A percentile compares a stretch with the other conserved stretches of the same genome.
phyloP scores from a whole-genome alignment of 2,329 filamentous ascomycete species.

The Pezicula neosporulosa region DNA sequence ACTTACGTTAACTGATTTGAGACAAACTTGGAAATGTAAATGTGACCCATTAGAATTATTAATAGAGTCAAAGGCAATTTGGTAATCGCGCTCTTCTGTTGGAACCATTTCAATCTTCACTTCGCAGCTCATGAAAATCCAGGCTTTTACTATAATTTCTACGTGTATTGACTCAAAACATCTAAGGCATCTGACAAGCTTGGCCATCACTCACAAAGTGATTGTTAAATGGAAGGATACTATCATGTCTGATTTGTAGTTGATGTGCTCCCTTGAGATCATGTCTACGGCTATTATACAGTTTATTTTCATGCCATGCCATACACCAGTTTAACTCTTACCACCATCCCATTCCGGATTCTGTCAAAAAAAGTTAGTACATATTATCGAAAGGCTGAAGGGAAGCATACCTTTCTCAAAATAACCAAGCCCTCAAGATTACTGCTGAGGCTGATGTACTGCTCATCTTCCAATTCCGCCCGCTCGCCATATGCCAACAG shows the following conservation, averaged over 20 bases:
- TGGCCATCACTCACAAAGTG: neutral
- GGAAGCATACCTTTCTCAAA: slow-evolving; percentile 79
- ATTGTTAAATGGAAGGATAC: neutral
- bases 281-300: slow-evolving; percentile 29
- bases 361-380: slow-evolving; percentile 29
- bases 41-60: too few relatives aligned
- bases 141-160: too few relatives aligned
- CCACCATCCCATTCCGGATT: slow-evolving; percentile 53
- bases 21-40: too few relatives aligned
- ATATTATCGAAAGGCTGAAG: neutral
- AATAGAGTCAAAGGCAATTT: too few relatives aligned
- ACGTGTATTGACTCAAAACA: too few relatives aligned
- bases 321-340: slow-evolving; percentile 31
- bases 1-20: too few relatives aligned
- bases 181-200: too few relatives aligned
- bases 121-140: too few relatives aligned
- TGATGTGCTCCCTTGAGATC: slow-evolving; percentile 16
- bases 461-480: slow-evolving; percentile 94
- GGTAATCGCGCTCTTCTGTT: too few relatives aligned
- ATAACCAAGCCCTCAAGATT: slow-evolving; percentile 94
- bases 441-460: slow-evolving; percentile 89
- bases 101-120: too few relatives aligned
- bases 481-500: slow-evolving; percentile 91
- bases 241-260: slow-evolving; percentile 25
- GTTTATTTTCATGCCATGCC: slow-evolving; percentile 22